phyloP scores from a whole-genome alignment of 192 early-diverging fungal species.

The Gorgonomyces haynaldii region DNA sequence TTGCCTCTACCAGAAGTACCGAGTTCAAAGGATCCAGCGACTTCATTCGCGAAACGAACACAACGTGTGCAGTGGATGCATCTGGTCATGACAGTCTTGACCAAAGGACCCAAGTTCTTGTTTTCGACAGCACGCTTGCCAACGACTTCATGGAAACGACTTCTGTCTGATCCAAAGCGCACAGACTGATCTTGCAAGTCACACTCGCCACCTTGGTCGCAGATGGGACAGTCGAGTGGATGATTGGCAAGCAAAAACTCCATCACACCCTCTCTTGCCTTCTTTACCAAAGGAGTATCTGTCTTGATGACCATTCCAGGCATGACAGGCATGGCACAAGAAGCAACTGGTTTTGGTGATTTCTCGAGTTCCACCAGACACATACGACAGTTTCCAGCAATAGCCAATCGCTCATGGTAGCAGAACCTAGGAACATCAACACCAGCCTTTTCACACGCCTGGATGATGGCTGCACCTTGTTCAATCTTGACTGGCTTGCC shows the following conservation, averaged over 20 bases:
- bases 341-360: conserved; percentile 92
- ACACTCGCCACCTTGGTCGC: conserved; percentile 99
- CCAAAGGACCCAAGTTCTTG: conserved; percentile 92
- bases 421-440: conserved; percentile 75
- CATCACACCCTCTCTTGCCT: conserved; percentile 71
- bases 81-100: conserved; percentile 93
- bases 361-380: conserved; percentile 97
- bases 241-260: conserved; percentile 92
- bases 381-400: conserved; percentile 99
- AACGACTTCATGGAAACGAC: conserved; percentile 64
- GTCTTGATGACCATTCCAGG: conserved; percentile 97
- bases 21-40: conserved; percentile 88
- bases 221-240: conserved; percentile 96
- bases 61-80: conserved; percentile 99
- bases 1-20: conserved; percentile 93
- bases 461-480: conserved; percentile 87
- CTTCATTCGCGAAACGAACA: conserved; percentile 96
- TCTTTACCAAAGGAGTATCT: conserved; percentile 84
- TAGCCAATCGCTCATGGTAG: conserved; percentile 83
- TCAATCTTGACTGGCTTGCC: conserved; percentile 83
- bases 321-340: conserved; percentile 94
- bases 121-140: conserved; percentile 96
- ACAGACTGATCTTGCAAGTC: conserved; percentile 97
- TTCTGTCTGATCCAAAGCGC: conserved; percentile 89
- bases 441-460: conserved; percentile 93